Base-by-base conservation (phyloP, 2,329 filamentous ascomycete genomes). In the Botrytis elliptica region DNA sequence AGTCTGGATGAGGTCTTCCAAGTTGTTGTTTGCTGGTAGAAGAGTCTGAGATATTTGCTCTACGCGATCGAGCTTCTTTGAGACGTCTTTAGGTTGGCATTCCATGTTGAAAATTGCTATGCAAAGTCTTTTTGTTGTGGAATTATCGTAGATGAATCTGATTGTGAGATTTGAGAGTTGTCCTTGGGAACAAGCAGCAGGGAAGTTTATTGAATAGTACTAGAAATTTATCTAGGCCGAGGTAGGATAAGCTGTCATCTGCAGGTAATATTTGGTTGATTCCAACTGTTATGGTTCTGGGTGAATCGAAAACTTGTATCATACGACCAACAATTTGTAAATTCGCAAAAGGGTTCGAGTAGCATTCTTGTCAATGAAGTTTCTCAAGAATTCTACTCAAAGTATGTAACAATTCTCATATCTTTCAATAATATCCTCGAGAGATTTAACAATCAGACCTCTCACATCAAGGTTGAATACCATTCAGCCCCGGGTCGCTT, bases 321-420 rank as follows among this genome's bases (percentile, higher is more conserved):
- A 16, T 42, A 38, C 18, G 36, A n/a, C 33, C 64, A 49, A 22
- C 20, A 22, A 46, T 36, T 52, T 10, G 12, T n/a, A 18, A 67
- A 25, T 25, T 49, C 16, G 20, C 25, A 10, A 16, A 67, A 46
- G 42, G 42, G 33, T 52, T 67, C 29, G 10, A 25, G 25, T 3
- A 42, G 42, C 18, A 25, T 38, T 36, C 16, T 2, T 22, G 7
- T 36, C 46, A 16, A 7, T 4, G 18, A 10, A 29, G 10, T 63
- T 1, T 3, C 22, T 4, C 18, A n/a, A 42, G 25, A 63, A n/a
- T 1, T 40, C 22, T 1, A 22, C 46, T 25, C 9, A 5, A 49
- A 25, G 46, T 3, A 25, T 10, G 55, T 46, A 80, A 68, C 18
- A 80, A 74, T 80, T 62, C 72, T 82, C 80, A 40, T 76, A 80